Evolutionary conservation across 495 filamentous ascomycete species (phyloP), one percentile per base, ranked within the genome.

Genomic region (Clavariopsis aquatica): DNA sequence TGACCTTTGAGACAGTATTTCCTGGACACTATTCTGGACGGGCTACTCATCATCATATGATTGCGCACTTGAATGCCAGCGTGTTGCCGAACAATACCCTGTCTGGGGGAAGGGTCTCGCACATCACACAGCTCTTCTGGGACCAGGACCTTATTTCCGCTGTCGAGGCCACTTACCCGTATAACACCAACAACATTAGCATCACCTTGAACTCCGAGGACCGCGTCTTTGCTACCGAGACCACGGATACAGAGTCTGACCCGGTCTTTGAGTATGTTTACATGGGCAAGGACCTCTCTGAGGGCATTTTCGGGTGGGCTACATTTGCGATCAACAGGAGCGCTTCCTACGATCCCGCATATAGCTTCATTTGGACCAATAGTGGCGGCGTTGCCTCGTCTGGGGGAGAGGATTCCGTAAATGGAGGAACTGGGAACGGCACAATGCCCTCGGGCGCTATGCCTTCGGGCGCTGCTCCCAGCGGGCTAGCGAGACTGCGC

Each of bases 61-160:
- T 64, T 10, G 62, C 60, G 27, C 51, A 68, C 2, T 4, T 51
- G 20, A 54, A 59, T 53, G 23, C 77, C 15, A 82, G 73, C 29
- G 68, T 79, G 13, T 73, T 78, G 49, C 68, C 75, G 8, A 83
- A 85, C 74, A 84, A 80, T 19, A 66, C 82, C 56, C 76, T 23
- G 3, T 5, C 72, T 20, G 79, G 78, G 46, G 78, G 78, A 45
- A 64, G 66, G 0, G 79, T 82, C 12, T 75, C 79, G 1, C 82
- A 89, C 71, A 76, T 87, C 57, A 76, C 85, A 60, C 85, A 89
- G 72, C 64, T 88, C 15, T 89, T 85, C 81, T 89, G 82, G 74
- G 82, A 83, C 56, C 80, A 88, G 68, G 78, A 76, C 29, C 79
- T 87, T 26, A 80, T 83, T 63, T 72, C 66, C 12, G 78, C 78